A percentile compares a stretch with the other conserved stretches of the same genome.
These are phyloP conservation scores for Malassezia sp. DNA, from an alignment of 1,284 basidiomycete species.

Conservation along the genomic window DNA sequence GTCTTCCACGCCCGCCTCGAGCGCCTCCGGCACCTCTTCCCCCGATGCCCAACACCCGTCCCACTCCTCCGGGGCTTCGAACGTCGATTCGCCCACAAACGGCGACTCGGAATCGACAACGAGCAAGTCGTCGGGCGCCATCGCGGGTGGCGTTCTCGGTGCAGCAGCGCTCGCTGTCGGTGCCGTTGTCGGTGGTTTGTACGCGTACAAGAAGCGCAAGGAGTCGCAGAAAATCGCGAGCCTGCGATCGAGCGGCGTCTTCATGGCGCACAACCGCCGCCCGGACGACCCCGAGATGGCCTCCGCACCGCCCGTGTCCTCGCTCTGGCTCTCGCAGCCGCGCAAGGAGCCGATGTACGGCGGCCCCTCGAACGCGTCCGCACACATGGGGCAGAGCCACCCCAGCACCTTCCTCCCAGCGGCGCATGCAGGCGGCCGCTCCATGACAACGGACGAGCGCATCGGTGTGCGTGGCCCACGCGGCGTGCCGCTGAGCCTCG, in stretches of 20 bases:
- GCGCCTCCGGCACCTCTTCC: too few relatives aligned
- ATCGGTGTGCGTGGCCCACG: constrained; percentile 14
- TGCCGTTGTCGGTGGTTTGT: constrained; percentile 34
- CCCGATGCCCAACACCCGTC: too few relatives aligned
- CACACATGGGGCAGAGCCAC: constrained; percentile 1
- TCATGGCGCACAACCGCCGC: constrained; percentile 12
- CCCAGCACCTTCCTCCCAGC: constrained; percentile 4
- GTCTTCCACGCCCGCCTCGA: too few relatives aligned
- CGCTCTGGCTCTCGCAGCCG: constrained; percentile 16
- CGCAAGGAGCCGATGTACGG: constrained; percentile 4
- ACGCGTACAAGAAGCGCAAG: constrained; percentile 35
- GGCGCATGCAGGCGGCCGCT: constrained; percentile 12
- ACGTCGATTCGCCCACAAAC: too few relatives aligned
- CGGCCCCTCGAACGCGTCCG: not conserved
- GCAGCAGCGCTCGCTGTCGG: constrained; percentile 31
- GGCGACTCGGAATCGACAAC: not conserved
- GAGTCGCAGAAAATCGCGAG: constrained; percentile 20
- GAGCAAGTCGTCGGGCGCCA: constrained; percentile 22
- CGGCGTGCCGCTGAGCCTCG: not conserved
- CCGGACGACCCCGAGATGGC: constrained; percentile 3
- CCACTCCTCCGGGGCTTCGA: too few relatives aligned
- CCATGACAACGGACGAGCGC: constrained; percentile 7
- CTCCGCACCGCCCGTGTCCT: constrained; percentile 9
- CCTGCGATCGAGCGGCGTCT: constrained; percentile 12
- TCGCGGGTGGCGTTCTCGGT: constrained; percentile 36